These are phyloP conservation scores for Rhizopogon vesiculosus DNA, from an alignment of 768 basidiomycete species.

Conservation along the genomic window DNA sequence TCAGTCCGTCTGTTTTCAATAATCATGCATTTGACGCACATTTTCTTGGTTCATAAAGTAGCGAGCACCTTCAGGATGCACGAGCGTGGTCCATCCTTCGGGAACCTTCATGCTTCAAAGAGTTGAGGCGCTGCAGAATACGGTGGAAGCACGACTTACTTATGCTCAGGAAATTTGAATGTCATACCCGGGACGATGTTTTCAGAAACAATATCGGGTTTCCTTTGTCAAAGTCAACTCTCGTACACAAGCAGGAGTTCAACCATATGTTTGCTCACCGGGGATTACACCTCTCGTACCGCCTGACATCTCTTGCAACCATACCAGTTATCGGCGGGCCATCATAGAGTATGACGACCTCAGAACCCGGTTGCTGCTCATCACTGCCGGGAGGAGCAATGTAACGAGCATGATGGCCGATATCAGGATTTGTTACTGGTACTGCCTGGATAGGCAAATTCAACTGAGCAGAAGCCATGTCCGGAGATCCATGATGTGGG, in stretches of 20 bases:
- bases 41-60: conserved; percentile 49
- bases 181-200: background rate
- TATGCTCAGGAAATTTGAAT: background rate
- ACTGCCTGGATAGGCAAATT: background rate
- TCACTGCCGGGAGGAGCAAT: conserved; percentile 5
- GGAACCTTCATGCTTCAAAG: conserved; percentile 5
- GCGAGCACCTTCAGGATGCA: conserved; percentile 62
- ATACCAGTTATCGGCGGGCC: conserved; percentile 12
- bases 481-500: background rate
- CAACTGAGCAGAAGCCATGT: background rate
- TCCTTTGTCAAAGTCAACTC: background rate
- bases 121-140: background rate
- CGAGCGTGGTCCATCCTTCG: conserved; percentile 39
- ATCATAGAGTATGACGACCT: background rate
- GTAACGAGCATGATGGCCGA: background rate
- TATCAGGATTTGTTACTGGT: background rate
- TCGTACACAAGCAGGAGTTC: too few relatives aligned
- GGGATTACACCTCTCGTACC: conserved; percentile 4
- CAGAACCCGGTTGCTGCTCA: conserved; percentile 5
- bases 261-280: background rate
- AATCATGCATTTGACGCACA: conserved; percentile 25
- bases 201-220: background rate
- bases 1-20: background rate
- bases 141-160: background rate
- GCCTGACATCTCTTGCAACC: conserved; percentile 6